Evolutionary conservation across 2,329 filamentous ascomycete species (phyloP).

Genomic region (Penicillium vulpinum): DNA sequence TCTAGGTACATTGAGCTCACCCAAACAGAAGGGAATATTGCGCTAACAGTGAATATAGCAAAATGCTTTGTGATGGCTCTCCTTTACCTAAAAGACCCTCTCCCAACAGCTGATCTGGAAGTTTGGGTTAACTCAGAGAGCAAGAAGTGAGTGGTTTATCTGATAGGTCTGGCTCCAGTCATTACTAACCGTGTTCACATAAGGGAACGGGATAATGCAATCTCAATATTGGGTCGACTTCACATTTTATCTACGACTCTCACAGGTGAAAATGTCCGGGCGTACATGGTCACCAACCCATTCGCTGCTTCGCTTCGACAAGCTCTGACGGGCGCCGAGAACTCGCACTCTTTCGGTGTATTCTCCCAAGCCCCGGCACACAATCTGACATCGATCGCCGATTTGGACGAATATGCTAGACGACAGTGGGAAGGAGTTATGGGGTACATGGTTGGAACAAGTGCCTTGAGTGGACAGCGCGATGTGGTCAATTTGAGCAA

Average conservation of each 20-base stretch:
- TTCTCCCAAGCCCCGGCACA: constrained; percentile 67
- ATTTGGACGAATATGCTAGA: constrained; percentile 81
- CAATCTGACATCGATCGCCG: constrained; percentile 65
- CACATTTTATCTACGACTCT: constrained; percentile 74
- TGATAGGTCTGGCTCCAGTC: neutral
- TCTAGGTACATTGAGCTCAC: constrained; percentile 60
- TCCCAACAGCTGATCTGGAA: constrained; percentile 78
- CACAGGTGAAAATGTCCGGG: constrained; percentile 62
- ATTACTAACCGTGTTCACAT: neutral
- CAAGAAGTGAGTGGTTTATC: constrained; percentile 48
- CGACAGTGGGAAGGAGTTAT: constrained; percentile 94
- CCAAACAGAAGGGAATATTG: neutral
- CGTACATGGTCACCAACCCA: constrained; percentile 74
- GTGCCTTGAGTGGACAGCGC: constrained; percentile 50
- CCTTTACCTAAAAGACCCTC: constrained; percentile 81
- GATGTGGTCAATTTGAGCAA: constrained; percentile 59
- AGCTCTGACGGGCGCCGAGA: constrained; percentile 82
- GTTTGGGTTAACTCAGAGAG: constrained; percentile 75
- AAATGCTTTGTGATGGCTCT: constrained; percentile 96
- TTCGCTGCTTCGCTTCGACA: constrained; percentile 82
- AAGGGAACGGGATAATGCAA: constrained; percentile 78
- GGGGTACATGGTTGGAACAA: constrained; percentile 79
- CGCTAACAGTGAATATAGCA: constrained; percentile 53
- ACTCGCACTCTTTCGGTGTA: constrained; percentile 87
- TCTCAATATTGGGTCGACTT: constrained; percentile 78